Conservation (phyloP, 371 early-diverging fungal species). For the Mortierella sp. region DNA sequence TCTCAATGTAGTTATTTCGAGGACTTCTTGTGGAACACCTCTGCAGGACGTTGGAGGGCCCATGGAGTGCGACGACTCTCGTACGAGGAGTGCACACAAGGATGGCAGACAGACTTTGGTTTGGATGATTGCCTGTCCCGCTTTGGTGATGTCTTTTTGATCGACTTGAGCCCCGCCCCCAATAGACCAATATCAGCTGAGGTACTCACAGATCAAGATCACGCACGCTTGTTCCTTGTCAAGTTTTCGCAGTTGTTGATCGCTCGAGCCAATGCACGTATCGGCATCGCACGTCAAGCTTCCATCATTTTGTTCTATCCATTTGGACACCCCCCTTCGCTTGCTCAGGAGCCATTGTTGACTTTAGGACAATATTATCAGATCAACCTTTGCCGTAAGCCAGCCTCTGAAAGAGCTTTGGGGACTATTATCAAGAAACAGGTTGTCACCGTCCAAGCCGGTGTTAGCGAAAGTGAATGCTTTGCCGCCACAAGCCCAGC, state of each 20-base stretch:
- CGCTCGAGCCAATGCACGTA: conserved; percentile 30
- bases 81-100: conserved; percentile 39
- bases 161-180: conserved; percentile 48
- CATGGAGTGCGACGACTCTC: conserved; percentile 29
- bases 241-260: conserved; percentile 34
- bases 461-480: conserved; percentile 22
- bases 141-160: conserved; percentile 50
- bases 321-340: conserved; percentile 51
- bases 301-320: conserved; percentile 52
- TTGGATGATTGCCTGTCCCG: conserved; percentile 18
- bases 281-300: conserved; percentile 40
- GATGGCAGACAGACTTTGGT: conserved; percentile 33
- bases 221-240: conserved; percentile 28
- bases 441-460: conserved; percentile 30
- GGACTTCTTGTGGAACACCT: conserved; percentile 49
- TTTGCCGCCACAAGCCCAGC: not conserved
- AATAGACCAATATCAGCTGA: conserved; percentile 25
- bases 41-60: conserved; percentile 38
- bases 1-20: conserved; percentile 52
- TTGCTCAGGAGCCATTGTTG: conserved; percentile 46
- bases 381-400: conserved; percentile 53
- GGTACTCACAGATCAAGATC: conserved; percentile 44
- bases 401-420: conserved; percentile 51
- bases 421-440: conserved; percentile 51
- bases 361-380: conserved; percentile 44